Conservation (phyloP, 805 yeast species). For the Nakazawaea wyomingensis region DNA sequence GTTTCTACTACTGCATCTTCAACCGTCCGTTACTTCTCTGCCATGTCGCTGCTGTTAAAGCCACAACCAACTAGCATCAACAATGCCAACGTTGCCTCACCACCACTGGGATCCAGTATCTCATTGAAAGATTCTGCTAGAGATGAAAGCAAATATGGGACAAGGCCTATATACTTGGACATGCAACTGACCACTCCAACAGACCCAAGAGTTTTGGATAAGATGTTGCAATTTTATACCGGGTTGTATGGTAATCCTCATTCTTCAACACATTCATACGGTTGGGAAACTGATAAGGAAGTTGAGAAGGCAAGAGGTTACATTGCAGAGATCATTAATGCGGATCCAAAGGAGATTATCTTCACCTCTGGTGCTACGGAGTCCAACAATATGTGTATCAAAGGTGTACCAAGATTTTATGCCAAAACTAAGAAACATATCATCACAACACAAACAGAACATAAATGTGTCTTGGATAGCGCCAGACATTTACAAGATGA, state of each 20-base stretch:
- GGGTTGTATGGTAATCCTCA: slow-evolving; percentile 98
- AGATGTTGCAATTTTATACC: slow-evolving; percentile 79
- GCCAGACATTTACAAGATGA: slow-evolving; percentile 94
- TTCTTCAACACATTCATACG: slow-evolving; percentile 93
- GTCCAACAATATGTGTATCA: slow-evolving; percentile 88
- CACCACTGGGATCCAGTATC: slow-evolving; percentile 45
- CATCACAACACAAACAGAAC: slow-evolving; percentile 95
- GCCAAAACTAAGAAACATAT: slow-evolving; percentile 86
- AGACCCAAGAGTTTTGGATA: slow-evolving; percentile 92
- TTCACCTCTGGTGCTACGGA: slow-evolving; percentile 99
- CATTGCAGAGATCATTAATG: slow-evolving; percentile 79
- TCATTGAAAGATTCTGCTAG: slow-evolving; percentile 39
- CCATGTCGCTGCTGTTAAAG: neutral
- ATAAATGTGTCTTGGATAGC: slow-evolving; percentile 97
- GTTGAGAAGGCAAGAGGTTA: slow-evolving; percentile 83
- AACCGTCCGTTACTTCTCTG: neutral
- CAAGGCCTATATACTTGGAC: slow-evolving; percentile 91
- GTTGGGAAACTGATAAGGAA: slow-evolving; percentile 96
- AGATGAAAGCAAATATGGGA: slow-evolving; percentile 45
- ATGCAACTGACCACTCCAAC: slow-evolving; percentile 99
- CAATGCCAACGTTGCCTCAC: slow-evolving; percentile 22
- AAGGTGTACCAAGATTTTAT: slow-evolving; percentile 95
- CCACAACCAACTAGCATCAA: slow-evolving; percentile 14
- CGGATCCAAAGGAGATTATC: slow-evolving; percentile 94
- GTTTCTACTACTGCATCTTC: neutral